Evolutionary conservation across 2,329 filamentous ascomycete species (phyloP), one percentile per base, ranked within the genome.

Genomic region (Claviceps humidiphila): DNA sequence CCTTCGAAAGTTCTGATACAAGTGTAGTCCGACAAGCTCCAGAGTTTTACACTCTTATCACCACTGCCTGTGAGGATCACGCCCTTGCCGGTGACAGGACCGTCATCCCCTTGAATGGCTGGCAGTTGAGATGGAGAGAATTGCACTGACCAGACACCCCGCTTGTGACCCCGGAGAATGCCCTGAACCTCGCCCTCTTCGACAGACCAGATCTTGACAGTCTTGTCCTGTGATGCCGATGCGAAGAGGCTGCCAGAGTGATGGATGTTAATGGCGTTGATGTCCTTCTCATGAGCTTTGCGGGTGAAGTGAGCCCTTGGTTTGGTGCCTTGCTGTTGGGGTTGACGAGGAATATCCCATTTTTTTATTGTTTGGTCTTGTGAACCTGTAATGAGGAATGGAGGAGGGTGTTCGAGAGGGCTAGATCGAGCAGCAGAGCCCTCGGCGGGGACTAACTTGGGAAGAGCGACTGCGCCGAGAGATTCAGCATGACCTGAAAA

Each of bases 211-310:
- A 98, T 93, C 71, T 97, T 98, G 58, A 97, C 89, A 0, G 89
- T 94, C 58, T 89, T 87, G 66, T 98, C 93, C 69, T 98, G 93
- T 5, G 91, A 97, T 34, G 93, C 91, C 1, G 93, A 96, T 3
- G 91, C 94, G 63, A 98, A 97, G 1, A 96, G 70, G n/a, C 82
- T 80, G 4, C 80, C 81, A 1, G 78, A 75, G 22, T 82, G 77
- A 57, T 89, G 87, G 11, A 93, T 76, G 57, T 94, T 89, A 49
- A 98, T 79, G 2, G 93, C 89, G 61, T 98, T 98, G 69, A 98
- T 98, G 59, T 98, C 93, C 66, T 98, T 98, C 64, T 98, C 93
- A 68, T 98, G 93, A 1, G 93, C 93, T 68, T 96, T 95, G 53
- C 93, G 81, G 1, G 93, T 97, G 66, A 87, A 98, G 4, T 83